Percentiles rank a stretch among this genome's conserved stretches.
These are phyloP conservation scores for Gossypium longicalyx DNA, from an alignment of 345 rosid genomes.

Conservation along the genomic window DNA sequence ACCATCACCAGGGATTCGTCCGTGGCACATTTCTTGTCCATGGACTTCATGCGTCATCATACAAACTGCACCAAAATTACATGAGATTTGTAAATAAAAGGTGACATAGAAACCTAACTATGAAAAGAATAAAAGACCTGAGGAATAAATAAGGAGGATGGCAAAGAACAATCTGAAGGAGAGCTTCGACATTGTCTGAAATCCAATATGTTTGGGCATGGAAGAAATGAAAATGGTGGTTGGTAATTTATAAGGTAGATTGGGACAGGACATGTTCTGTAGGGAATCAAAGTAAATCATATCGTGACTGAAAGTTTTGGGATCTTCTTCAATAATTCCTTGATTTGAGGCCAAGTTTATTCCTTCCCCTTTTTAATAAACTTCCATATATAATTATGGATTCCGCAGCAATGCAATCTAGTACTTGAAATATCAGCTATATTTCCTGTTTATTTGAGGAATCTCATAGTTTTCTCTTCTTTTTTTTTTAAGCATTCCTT, in stretches of 20 bases:
- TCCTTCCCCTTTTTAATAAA: neutral
- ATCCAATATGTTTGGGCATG: neutral
- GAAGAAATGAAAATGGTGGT: neutral
- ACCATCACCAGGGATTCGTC: neutral
- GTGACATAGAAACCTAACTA: neutral
- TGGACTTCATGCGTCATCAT: neutral
- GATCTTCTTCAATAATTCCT: neutral
- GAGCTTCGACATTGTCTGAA: neutral
- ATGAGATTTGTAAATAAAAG: neutral
- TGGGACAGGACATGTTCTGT: neutral
- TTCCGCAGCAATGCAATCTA: too few species aligned
- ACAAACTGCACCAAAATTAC: neutral
- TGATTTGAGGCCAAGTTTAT: neutral
- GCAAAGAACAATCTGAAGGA: neutral
- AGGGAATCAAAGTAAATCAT: neutral
- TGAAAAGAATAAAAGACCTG: neutral
- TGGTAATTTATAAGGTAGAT: neutral
- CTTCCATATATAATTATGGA: neutral
- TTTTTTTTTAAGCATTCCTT: too few species aligned
- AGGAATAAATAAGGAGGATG: neutral
- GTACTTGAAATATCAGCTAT: too few species aligned
- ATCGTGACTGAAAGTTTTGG: neutral
- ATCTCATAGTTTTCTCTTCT: too few species aligned
- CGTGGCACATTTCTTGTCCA: slow-evolving; percentile 9
- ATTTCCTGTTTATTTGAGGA: too few species aligned